These are phyloP conservation scores for Hylodesmum podocarpum DNA, from an alignment of 306 rosid species.

Conservation along the genomic window DNA sequence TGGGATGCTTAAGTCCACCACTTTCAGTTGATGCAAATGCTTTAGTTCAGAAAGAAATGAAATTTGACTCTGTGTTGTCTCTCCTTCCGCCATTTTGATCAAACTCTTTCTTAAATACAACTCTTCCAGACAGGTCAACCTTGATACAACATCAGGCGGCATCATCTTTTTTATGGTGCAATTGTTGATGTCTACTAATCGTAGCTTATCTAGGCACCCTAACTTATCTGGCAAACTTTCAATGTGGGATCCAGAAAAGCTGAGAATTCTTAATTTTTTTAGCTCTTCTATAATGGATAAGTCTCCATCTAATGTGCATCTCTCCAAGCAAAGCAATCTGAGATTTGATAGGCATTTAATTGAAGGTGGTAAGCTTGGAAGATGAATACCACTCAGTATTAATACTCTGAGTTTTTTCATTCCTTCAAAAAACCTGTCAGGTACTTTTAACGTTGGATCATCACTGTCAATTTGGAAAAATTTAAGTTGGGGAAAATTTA, in stretches of 20 bases:
- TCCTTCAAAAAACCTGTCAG: not conserved
- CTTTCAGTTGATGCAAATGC: not conserved
- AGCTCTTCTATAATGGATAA: not conserved
- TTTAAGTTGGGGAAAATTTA: not conserved
- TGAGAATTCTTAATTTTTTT: not conserved
- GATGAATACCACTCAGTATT: not conserved
- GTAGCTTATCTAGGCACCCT: not conserved
- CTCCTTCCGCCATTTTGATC: not conserved
- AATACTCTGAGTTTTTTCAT: not conserved
- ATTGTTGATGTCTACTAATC: not conserved
- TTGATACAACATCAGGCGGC: not conserved
- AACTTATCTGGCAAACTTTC: not conserved
- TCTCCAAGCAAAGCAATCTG: slow-evolving; percentile 3
- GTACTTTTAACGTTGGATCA: not conserved
- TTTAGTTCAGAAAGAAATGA: not conserved
- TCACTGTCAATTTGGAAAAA: not conserved
- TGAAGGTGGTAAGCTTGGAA: not conserved
- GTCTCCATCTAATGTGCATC: not conserved
- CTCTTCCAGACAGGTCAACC: not conserved
- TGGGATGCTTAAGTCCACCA: not conserved
- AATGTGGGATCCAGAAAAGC: not conserved
- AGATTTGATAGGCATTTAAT: not conserved
- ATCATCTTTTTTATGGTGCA: not conserved
- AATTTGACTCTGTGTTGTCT: not conserved
- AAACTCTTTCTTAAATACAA: not conserved